Evolutionary conservation across 176 grass and related monocot genomes (phyloP), one percentile per base, ranked within the genome.

Genomic region (Ensete ventricosum): DNA sequence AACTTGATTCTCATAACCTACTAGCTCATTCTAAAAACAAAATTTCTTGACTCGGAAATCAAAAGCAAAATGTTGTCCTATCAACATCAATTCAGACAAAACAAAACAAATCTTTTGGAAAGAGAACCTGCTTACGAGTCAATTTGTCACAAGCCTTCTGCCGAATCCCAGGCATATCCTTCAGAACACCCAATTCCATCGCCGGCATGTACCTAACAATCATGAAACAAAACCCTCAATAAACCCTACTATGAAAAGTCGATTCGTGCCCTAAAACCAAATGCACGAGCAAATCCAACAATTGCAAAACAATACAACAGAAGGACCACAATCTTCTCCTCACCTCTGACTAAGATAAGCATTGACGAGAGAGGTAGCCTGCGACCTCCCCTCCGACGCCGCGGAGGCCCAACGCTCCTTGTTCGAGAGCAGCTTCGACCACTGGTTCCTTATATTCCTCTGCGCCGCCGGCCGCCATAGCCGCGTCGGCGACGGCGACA

Each of bases 361-460:
- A 62, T 99, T 99, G 25, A 91, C 82, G 20, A 99, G 62, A 10
- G 20, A 49, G 51, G 88, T 69, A 14, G 95, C 88, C 14, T 85
- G 86, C 54, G 77, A 85, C 52, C 75, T 82, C 12, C 76, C 86
- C 3, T 75, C 76, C 23, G 73, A 67, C 17, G 69, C 62, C 10
- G 88, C 84, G 14, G 51, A 66, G 53, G 89, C 23, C 88, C 86
- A 99, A 14, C 83, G 72, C 14, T 69, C 52, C 82, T 89, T 91
- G 55, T 79, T 64, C 3, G 77, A 55, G 3, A 57, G 51, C 62
- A 98, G 81, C 67, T 81, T 83, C 24, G 88, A 87, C 90, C 88
- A 98, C 73, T 94, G 88, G 62, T 98, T 98, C 62, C 84, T 84
- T 17, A 91, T 48, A 78, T 91, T 98, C 20, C 86, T 84, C 80